These are phyloP conservation scores for Metahyphopichia silvanorum DNA, from an alignment of 805 yeast genomes.

Conservation along the genomic window DNA sequence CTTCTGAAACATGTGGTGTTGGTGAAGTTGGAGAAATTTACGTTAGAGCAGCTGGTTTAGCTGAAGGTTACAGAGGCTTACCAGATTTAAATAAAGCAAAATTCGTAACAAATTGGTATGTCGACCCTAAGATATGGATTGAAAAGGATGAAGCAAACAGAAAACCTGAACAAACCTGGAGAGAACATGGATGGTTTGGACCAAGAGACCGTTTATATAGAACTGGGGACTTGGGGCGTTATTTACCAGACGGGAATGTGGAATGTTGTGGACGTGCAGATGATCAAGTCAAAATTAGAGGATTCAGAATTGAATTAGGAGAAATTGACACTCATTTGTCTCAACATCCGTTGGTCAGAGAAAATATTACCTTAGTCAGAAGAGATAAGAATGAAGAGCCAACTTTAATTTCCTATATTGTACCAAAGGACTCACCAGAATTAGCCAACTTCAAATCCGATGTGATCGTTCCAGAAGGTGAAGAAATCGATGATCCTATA, in stretches of 20 bases:
- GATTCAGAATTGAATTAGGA: constrained; percentile 96
- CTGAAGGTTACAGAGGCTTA: constrained; percentile 91
- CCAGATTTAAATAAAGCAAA: constrained; percentile 87
- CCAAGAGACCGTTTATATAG: constrained; percentile 95
- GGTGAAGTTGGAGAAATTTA: constrained; percentile 99
- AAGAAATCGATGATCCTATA: constrained; percentile 53
- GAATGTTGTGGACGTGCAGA: constrained; percentile 99
- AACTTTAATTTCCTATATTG: constrained; percentile 84
- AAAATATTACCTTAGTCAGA: constrained; percentile 87
- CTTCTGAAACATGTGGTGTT: constrained; percentile 90
- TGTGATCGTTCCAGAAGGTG: constrained; percentile 42
- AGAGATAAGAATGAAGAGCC: constrained; percentile 93
- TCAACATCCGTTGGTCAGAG: constrained; percentile 88
- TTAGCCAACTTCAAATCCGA: constrained; percentile 49
- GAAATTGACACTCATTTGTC: constrained; percentile 97
- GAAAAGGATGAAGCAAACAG: constrained; percentile 47
- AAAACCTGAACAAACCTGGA: constrained; percentile 57
- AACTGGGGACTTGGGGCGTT: constrained; percentile 97
- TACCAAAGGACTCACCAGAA: constrained; percentile 59
- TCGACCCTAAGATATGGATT: constrained; percentile 60
- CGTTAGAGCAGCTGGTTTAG: constrained; percentile 96
- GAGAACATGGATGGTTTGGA: constrained; percentile 76
- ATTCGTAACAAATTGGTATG: constrained; percentile 90
- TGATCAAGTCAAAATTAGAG: constrained; percentile 97
- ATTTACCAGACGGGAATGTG: constrained; percentile 94